phyloP scores from a whole-genome alignment of 2,329 filamentous ascomycete genomes.

The Fusarium chaquense region DNA sequence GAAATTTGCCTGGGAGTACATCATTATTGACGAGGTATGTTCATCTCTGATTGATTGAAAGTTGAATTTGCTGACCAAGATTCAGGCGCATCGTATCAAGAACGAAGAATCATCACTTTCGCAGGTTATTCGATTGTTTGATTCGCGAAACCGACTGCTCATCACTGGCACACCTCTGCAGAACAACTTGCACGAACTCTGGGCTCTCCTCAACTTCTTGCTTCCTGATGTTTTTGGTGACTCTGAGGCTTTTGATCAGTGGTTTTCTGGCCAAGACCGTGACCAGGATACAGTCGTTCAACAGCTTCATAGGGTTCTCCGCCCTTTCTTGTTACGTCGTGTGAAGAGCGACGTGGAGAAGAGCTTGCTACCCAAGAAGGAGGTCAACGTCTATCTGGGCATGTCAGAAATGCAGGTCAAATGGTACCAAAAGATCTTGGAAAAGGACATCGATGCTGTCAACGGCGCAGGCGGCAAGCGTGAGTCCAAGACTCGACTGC shows the following conservation, averaged over 20 bases:
- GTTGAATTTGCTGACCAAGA: conserved; percentile 28
- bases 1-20: conserved; percentile 99
- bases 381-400: conserved; percentile 95
- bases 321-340: conserved; percentile 92
- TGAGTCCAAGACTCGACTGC: conserved; percentile 94
- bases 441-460: conserved; percentile 98
- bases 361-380: conserved; percentile 96
- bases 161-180: conserved; percentile 98
- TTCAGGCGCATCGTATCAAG: conserved; percentile 90
- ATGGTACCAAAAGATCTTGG: conserved; percentile 99
- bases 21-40: conserved; percentile 88
- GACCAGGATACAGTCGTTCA: conserved; percentile 97
- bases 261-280: conserved; percentile 91
- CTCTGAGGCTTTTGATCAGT: conserved; percentile 95
- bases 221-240: conserved; percentile 99
- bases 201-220: conserved; percentile 96
- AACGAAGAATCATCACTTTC: conserved; percentile 98
- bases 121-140: conserved; percentile 95
- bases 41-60: neutral
- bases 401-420: conserved; percentile 99
- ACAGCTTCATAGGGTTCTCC: conserved; percentile 91
- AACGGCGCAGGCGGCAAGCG: conserved; percentile 96
- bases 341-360: conserved; percentile 99
- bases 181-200: conserved; percentile 97
- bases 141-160: conserved; percentile 91